Conservation (phyloP, 345 rosid species). For the Camelina laxa region DNA sequence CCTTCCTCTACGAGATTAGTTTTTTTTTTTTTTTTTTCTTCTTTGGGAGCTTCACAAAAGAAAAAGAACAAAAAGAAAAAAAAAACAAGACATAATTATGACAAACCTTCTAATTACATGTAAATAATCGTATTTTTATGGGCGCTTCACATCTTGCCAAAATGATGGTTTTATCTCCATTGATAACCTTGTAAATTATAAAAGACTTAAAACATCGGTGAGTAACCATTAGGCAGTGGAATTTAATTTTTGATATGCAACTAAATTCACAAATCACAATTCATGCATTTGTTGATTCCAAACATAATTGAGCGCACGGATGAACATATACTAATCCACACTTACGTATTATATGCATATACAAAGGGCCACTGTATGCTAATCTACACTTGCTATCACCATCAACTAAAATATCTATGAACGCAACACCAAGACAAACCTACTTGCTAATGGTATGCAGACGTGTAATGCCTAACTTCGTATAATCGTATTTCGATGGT, state of each 20-base stretch:
- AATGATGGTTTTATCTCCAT: not conserved
- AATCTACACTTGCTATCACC: not conserved
- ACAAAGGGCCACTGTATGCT: not conserved
- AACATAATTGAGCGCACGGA: not conserved
- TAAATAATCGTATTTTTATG: not conserved
- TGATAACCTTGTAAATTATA: not conserved
- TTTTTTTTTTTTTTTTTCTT: not conserved
- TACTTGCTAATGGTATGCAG: not conserved
- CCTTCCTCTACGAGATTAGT: conserved; percentile 13
- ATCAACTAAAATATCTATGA: not conserved
- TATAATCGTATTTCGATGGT: not conserved
- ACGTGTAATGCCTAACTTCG: not conserved
- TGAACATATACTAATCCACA: not conserved
- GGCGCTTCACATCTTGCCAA: not conserved
- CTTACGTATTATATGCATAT: not conserved
- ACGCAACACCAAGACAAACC: not conserved
- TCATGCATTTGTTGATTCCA: not conserved
- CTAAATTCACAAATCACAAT: not conserved
- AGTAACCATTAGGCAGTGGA: not conserved
- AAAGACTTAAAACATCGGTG: not conserved
- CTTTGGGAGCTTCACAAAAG: not conserved
- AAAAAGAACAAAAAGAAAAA: not conserved
- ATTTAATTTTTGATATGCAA: not conserved
- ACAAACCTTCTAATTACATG: not conserved
- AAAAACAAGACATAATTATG: not conserved